Evolutionary conservation across 2,329 filamentous ascomycete species (phyloP).

Genomic region (Periconia sp.): DNA sequence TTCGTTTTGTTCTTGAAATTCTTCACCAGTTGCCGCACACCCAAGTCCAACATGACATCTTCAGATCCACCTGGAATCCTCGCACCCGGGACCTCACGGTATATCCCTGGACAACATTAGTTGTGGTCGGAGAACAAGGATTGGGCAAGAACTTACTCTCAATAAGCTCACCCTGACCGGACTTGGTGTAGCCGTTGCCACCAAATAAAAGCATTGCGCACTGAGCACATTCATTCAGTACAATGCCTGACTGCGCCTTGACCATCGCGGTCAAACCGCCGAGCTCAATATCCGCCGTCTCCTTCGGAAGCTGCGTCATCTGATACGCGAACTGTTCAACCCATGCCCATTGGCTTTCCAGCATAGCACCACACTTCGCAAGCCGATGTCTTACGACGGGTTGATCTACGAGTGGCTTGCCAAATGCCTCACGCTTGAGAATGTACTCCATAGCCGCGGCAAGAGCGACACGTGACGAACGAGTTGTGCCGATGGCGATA

Average conservation of each 20-base stretch:
- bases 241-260: conserved; percentile 75
- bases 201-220: conserved; percentile 74
- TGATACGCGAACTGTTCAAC: conserved; percentile 74
- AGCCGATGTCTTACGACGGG: conserved; percentile 76
- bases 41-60: conserved; percentile 74
- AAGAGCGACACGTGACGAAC: conserved; percentile 67
- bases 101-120: conserved; percentile 55
- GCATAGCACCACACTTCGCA: conserved; percentile 70
- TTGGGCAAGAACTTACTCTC: conserved; percentile 68
- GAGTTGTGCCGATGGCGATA: conserved; percentile 69
- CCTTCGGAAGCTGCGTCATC: conserved; percentile 66
- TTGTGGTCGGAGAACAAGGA: no score
- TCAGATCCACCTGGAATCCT: conserved; percentile 72
- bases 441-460: conserved; percentile 66
- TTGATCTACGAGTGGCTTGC: conserved; percentile 73
- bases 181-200: conserved; percentile 73
- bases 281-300: conserved; percentile 66
- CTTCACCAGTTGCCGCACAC: conserved; percentile 73
- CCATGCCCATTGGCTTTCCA: conserved; percentile 76
- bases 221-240: conserved; percentile 73
- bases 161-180: conserved; percentile 72
- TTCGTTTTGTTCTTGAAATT: conserved; percentile 67
- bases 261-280: conserved; percentile 74
- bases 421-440: conserved; percentile 71
- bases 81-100: conserved; percentile 67